phyloP scores from a whole-genome alignment of 2,329 filamentous ascomycete genomes.

The Aquanectria penicillioides region DNA sequence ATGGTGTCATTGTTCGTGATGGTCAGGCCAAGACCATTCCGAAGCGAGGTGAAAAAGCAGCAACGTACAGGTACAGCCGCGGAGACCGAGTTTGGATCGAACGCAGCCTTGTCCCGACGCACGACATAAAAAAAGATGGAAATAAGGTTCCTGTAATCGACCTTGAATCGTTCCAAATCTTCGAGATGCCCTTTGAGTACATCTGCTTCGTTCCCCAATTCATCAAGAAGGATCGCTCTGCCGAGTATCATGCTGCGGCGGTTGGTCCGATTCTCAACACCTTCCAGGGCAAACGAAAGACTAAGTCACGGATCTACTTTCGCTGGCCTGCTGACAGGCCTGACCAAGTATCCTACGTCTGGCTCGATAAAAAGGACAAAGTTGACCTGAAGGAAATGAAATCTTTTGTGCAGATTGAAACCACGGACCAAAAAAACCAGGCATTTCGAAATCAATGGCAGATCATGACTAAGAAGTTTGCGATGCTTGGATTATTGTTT shows the following conservation, averaged over 20 bases:
- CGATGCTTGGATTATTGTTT: constrained; percentile 23
- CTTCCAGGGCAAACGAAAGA: constrained; percentile 18
- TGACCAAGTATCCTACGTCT: constrained; percentile 19
- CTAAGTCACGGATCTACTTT: constrained; percentile 24
- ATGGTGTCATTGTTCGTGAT: constrained; percentile 30
- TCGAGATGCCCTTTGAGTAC: constrained; percentile 25
- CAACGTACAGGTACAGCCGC: constrained; percentile 17
- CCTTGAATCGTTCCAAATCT: constrained; percentile 21
- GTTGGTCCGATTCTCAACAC: constrained; percentile 16
- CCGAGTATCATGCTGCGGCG: constrained; percentile 12
- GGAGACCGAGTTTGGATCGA: constrained; percentile 31
- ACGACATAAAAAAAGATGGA: constrained; percentile 4
- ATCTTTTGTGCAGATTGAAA: constrained; percentile 10
- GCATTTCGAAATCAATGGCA: constrained; percentile 27
- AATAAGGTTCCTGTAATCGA: constrained; percentile 29
- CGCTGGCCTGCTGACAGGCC: constrained; percentile 21
- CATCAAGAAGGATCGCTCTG: constrained; percentile 2
- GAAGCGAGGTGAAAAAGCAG: constrained; percentile 3
- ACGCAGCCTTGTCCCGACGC: constrained; percentile 15
- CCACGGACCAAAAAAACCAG: background rate
- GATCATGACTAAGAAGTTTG: constrained; percentile 18
- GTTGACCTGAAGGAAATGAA: constrained; percentile 13
- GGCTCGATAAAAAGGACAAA: constrained; percentile 24
- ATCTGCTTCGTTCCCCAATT: constrained; percentile 32
- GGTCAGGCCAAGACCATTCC: constrained; percentile 21